These are phyloP conservation scores for Orbilia javanica DNA, from an alignment of 2,329 filamentous ascomycete species.

Conservation along the genomic window DNA sequence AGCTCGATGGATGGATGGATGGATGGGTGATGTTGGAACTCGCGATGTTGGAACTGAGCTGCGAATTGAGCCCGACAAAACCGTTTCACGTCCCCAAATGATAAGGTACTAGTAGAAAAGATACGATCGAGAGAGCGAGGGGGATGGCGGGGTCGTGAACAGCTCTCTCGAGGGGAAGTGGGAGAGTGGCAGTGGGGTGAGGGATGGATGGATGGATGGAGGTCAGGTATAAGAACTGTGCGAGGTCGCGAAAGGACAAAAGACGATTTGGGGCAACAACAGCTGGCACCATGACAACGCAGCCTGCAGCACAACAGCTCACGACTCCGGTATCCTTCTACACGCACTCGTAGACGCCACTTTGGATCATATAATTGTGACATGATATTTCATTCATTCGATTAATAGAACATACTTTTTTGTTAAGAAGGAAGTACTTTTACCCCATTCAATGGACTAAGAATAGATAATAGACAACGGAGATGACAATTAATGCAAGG, in stretches of 20 bases:
- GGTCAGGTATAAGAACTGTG: neutral
- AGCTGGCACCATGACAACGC: conserved; percentile 48
- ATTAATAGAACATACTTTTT: conserved; percentile 4
- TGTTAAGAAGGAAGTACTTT: neutral
- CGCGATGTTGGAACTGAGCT: neutral
- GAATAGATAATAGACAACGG: neutral
- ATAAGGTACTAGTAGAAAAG: neutral
- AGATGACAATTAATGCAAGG: neutral
- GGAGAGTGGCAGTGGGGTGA: neutral
- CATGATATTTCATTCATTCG: neutral
- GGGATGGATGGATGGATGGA: neutral
- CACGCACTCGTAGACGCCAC: neutral
- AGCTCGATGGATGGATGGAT: neutral
- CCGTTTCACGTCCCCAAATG: neutral
- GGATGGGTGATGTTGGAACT: neutral
- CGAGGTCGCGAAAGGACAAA: conserved; percentile 20
- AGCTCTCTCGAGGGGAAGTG: conserved; percentile 1
- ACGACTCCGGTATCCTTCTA: neutral
- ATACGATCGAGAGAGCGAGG: neutral
- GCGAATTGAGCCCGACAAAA: neutral
- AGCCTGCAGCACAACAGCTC: conserved; percentile 33
- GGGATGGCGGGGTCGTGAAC: conserved; percentile 24
- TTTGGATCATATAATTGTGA: neutral
- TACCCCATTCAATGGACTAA: neutral
- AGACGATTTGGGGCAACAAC: conserved; percentile 8